Conservation (phyloP, 176 grass and related monocot genomes). For the Carex kokanica region DNA sequence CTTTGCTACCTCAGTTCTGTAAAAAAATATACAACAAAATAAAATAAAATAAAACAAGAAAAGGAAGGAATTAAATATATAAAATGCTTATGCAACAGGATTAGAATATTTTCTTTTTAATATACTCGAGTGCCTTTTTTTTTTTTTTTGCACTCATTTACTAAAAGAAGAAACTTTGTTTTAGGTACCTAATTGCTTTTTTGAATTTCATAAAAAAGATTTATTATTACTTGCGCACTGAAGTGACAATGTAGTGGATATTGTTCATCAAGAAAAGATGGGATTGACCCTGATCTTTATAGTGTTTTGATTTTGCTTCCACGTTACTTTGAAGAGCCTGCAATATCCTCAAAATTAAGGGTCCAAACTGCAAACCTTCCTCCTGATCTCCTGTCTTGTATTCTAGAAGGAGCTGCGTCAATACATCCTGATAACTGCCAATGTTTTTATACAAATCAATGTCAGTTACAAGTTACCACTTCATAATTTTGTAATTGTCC, state of each 20-base stretch:
- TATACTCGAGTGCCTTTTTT: not conserved
- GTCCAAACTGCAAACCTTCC: conserved; percentile 38
- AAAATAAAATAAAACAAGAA: too few species aligned
- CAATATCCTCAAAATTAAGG: conserved; percentile 34
- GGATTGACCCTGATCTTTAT: conserved; percentile 36
- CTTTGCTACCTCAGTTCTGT: conserved; percentile 42
- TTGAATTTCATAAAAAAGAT: not conserved
- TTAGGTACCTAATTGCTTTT: not conserved
- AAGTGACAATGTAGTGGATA: conserved; percentile 58
- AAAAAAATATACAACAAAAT: too few species aligned
- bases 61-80: not conserved
- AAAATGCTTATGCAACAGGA: not conserved
- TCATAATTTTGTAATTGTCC: not conserved
- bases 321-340: conserved; percentile 60
- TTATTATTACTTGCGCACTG: conserved; percentile 38
- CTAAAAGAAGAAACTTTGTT: not conserved
- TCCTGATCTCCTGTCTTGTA: conserved; percentile 28
- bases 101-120: not conserved
- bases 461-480: not conserved
- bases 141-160: not conserved
- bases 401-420: conserved; percentile 45
- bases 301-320: conserved; percentile 50
- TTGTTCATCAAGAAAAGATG: conserved; percentile 81
- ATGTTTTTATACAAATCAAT: not conserved
- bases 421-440: conserved; percentile 47